Base-by-base conservation (phyloP, 192 early-diverging fungal genomes). In the Dissophora globulifera region DNA sequence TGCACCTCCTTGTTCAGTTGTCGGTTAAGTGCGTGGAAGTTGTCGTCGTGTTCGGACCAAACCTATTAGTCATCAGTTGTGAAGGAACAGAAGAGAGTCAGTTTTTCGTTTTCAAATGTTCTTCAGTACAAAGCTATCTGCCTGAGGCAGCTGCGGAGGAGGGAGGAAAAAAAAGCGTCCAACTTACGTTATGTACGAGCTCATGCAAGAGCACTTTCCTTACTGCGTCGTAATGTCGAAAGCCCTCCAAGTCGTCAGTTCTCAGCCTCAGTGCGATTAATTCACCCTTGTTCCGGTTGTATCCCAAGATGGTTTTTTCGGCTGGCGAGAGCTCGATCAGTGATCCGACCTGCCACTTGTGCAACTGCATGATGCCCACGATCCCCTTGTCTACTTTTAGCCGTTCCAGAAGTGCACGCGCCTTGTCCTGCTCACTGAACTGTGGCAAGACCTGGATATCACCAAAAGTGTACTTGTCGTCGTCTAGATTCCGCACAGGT, bases 121-220 rank as follows among this genome's bases (percentile, higher is more conserved):
- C n/a, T n/a, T n/a, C n/a, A n/a, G n/a, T n/a, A n/a, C n/a, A n/a
- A n/a, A n/a, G n/a, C n/a, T n/a, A n/a, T n/a, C n/a, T n/a, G n/a
- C n/a, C n/a, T n/a, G n/a, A n/a, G n/a, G n/a, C n/a, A n/a, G n/a
- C n/a, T n/a, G n/a, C n/a, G n/a, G n/a, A n/a, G n/a, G n/a, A n/a
- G n/a, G n/a, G n/a, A n/a, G n/a, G n/a, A n/a, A n/a, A n/a, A 46
- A 47, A 23, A 40, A 22, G 16, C 13, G 17, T n/a, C n/a, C n/a
- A n/a, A 42, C 66, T 67, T 67, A 88, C 87, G 78, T 90, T 92
- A 54, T 95, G 93, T 5, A 90, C 75, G 7, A 95, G 82, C 66
- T 95, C 93, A 70, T 95, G 93, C 26, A 95, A 58, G 19, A 95
- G 58, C 3, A 93, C 91, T 45, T 85, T 87, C 19, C 89, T 67